Evolutionary conservation across 352 stramenopile genomes (phyloP).

Genomic region (Bremia lactucae): DNA sequence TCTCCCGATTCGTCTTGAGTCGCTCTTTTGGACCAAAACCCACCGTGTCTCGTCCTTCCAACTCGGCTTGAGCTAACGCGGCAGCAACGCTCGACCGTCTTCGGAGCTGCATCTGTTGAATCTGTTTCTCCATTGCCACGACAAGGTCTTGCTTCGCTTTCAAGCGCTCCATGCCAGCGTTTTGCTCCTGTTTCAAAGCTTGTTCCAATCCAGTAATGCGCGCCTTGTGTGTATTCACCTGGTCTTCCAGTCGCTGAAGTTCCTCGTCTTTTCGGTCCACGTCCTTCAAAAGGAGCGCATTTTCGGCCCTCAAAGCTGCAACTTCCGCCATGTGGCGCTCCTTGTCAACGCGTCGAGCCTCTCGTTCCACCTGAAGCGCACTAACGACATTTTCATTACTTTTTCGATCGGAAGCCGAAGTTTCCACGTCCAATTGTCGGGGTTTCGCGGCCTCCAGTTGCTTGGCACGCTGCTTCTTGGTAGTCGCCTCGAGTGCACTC

Average conservation of each 20-base stretch:
- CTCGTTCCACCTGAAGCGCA: constrained; percentile 23
- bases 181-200: constrained; percentile 50
- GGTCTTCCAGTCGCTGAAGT: constrained; percentile 53
- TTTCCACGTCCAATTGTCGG: constrained; percentile 18
- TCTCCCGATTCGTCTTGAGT: constrained; percentile 21
- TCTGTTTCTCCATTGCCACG: constrained; percentile 43
- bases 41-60: constrained; percentile 23
- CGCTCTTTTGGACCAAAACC: constrained; percentile 37
- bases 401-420: constrained; percentile 19
- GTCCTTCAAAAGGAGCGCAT: constrained; percentile 62
- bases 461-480: constrained; percentile 68
- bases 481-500: constrained; percentile 61
- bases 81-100: constrained; percentile 40
- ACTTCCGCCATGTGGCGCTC: constrained; percentile 41
- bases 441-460: constrained; percentile 41
- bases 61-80: constrained; percentile 24
- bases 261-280: constrained; percentile 58
- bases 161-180: constrained; percentile 47
- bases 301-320: constrained; percentile 53
- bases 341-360: constrained; percentile 26
- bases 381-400: constrained; percentile 29
- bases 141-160: constrained; percentile 69
- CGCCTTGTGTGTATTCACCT: constrained; percentile 48
- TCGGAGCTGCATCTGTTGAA: constrained; percentile 51
- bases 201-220: constrained; percentile 49